phyloP scores from a whole-genome alignment of 768 basidiomycete genomes.

The Termitomyces sp. region DNA sequence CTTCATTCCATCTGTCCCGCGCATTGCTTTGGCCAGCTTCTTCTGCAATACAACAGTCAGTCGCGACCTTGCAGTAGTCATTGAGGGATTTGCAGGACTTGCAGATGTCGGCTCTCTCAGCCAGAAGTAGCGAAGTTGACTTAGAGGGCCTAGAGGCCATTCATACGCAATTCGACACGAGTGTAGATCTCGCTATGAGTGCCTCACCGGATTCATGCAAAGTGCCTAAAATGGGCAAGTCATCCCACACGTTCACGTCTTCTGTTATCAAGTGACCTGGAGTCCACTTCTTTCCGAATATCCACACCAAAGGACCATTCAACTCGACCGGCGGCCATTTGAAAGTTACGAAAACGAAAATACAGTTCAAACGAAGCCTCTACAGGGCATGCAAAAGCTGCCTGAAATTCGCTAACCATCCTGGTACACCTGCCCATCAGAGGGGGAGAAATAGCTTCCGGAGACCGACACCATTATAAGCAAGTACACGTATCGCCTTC shows the following conservation, averaged over 20 bases:
- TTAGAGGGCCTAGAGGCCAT: conserved; percentile 16
- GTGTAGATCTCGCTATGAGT: background rate
- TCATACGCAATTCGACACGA: conserved; percentile 2
- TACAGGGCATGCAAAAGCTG: background rate
- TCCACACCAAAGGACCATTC: background rate
- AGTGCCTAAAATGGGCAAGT: conserved; percentile 1
- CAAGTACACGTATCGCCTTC: background rate
- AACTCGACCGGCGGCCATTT: background rate
- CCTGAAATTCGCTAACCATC: background rate
- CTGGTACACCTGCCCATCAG: background rate
- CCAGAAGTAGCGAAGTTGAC: conserved; percentile 23
- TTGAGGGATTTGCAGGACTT: conserved; percentile 61
- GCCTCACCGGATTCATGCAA: background rate
- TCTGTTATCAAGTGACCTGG: background rate
- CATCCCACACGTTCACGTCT: conserved; percentile 1
- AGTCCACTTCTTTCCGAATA: background rate
- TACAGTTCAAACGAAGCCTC: background rate
- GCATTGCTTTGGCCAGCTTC: conserved; percentile 68
- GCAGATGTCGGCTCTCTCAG: conserved; percentile 68
- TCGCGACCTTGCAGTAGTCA: too few relatives aligned
- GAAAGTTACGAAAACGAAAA: background rate
- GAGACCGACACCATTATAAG: background rate
- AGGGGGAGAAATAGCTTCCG: background rate
- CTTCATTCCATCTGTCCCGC: conserved; percentile 59
- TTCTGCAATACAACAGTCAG: conserved; percentile 67